Base-by-base conservation (phyloP, 768 basidiomycete genomes). In the Arthromyces matolae region DNA sequence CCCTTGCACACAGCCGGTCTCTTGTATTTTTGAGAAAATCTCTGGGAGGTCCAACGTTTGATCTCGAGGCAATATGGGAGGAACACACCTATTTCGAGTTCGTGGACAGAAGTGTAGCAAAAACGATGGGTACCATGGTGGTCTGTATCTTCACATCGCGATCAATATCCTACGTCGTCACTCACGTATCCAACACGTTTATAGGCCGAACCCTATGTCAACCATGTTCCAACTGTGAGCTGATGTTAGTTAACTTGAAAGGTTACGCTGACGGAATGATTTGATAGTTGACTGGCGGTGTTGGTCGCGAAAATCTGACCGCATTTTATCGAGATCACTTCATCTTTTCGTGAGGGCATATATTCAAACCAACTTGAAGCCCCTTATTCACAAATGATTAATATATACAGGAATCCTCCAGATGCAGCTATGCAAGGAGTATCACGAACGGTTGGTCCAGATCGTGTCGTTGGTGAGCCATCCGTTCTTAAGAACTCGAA, bases 21-120 rank as follows among this genome's bases (percentile, higher is more conserved):
- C 63, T 77, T 13, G 69, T 69, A 14, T 77, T 78, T 52, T 55
- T 78, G 19, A 68, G 69, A 44, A 72, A 73, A 48, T 57, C 64
- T 40, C 60, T 78, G 3, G 73, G 69, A 27, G 79, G 79, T 0
- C 80, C 79, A 9, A 57, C 67, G 20, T 82, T 82, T 42, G 77
- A 80, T 56, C 62, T 80, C 1, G 80, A 80, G 55, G 72, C 70
- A n/a, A 75, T 81, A 27, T 82, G 80, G 80, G 78, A 81, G 9
- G 77, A 79, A 48, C 80, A 82, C 50, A 72, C 71, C 1, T 71
- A 69, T 47, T 80, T 73, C 51, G 80, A 82, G 58, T 82, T 82
- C 51, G 70, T 69, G 41, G 63, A 62, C 12, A 60, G 75, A 38
- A 78, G 75, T 51, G 75, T 78, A 4, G 75, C 74, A 2, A 72